Percentiles rank a stretch among this genome's conserved stretches.
phyloP scores from a whole-genome alignment of 2,329 filamentous ascomycete genomes.

The Elsinoe perseae region DNA sequence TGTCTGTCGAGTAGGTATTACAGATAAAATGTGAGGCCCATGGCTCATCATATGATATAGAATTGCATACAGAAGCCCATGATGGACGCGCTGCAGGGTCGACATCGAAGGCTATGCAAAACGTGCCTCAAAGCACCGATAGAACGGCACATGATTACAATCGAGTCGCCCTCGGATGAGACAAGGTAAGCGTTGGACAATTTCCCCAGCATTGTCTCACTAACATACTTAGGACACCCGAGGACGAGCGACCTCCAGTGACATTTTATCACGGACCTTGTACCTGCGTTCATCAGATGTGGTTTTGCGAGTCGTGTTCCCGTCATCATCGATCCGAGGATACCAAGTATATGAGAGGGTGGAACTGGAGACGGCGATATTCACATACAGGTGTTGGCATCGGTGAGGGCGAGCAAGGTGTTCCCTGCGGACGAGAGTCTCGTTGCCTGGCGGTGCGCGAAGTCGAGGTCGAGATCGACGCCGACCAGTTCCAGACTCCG shows the following conservation, averaged over 20 bases:
- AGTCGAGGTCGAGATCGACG: slow-evolving; percentile 76
- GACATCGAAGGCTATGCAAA: slow-evolving; percentile 73
- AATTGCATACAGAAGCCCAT: slow-evolving; percentile 78
- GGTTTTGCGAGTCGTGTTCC: slow-evolving; percentile 81
- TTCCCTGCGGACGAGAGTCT: slow-evolving; percentile 75
- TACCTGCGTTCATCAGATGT: slow-evolving; percentile 57
- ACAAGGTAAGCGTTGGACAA: neutral
- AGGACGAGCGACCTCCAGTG: neutral
- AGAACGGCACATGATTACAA: slow-evolving; percentile 24
- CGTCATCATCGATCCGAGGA: slow-evolving; percentile 56
- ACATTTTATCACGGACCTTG: slow-evolving; percentile 43
- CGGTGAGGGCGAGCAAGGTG: slow-evolving; percentile 78
- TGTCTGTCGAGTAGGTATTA: slow-evolving; percentile 64
- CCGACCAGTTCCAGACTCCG: slow-evolving; percentile 54
- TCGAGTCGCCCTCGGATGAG: neutral
- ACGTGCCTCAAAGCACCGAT: slow-evolving; percentile 68
- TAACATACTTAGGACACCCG: slow-evolving; percentile 8
- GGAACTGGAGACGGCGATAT: slow-evolving; percentile 85
- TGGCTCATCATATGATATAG: slow-evolving; percentile 38
- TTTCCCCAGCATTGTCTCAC: neutral
- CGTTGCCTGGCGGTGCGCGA: slow-evolving; percentile 64
- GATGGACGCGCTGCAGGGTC: slow-evolving; percentile 52
- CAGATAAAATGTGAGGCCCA: neutral
- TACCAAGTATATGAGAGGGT: slow-evolving; percentile 58
- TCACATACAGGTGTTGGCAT: slow-evolving; percentile 80